Evolutionary conservation across 2,329 filamentous ascomycete genomes (phyloP), one percentile per base, ranked within the genome.

Genomic region (Cryphonectria nitschkei): DNA sequence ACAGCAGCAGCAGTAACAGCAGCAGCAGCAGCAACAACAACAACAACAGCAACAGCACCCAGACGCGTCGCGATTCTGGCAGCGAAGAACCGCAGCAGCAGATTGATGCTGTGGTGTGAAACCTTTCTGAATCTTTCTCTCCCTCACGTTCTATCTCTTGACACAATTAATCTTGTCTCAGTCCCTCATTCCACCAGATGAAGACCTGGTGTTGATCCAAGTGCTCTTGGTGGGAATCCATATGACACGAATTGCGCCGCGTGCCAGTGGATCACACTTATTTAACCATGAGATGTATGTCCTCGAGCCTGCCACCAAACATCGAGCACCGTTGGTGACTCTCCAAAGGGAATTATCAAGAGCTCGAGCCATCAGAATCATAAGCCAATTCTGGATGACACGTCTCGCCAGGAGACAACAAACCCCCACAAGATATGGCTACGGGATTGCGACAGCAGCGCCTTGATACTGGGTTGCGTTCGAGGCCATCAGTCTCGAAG

Each of bases 191-290:
- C 37, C 58, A 61, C 58, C 32, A 61, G 0, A 26, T 26, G 26
- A 32, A 32, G 39, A 62, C 65, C 52, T 3, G 26, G 34, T 22
- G 58, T 19, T 16, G 34, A 62, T 32, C 70, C 63, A 61, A 41
- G 39, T 60, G 41, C 46, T 14, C 26, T 39, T 19, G 32, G 37
- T 61, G 52, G 39, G 50, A 11, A 11, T n/a, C 32, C 11, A 46
- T 9, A 65, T 50, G 62, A 65, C 62, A 32, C 43, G 26, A 26
- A 46, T 65, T 41, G n/a, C 26, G 37, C 41, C 62, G 62, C 62
- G 41, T 34, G 43, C 16, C n/a, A 52, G 62, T 65, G 62, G 62
- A 46, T 32, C 43, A 52, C 58, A 61, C 32, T 22, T 32, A n/a
- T 37, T 32, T n/a, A 9, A 22, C 19, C 32, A n/a, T 61, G 58